These are phyloP conservation scores for Bruguiera parviflora DNA, from an alignment of 345 rosid genomes.

Conservation along the genomic window DNA sequence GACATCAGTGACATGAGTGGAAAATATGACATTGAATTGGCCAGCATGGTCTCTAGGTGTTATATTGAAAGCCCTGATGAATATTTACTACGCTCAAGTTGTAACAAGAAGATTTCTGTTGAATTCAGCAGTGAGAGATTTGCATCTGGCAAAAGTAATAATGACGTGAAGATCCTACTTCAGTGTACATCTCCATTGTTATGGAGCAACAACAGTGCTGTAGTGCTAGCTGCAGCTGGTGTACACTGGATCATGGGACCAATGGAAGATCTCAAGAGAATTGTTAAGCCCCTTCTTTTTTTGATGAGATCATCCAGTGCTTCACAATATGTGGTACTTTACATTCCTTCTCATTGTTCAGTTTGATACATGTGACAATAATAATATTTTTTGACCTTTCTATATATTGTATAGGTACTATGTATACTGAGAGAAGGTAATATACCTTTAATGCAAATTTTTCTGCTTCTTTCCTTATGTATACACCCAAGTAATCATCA, in stretches of 20 bases:
- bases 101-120: slow-evolving; percentile 28
- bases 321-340: slow-evolving; percentile 87
- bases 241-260: slow-evolving; percentile 97
- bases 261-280: slow-evolving; percentile 59
- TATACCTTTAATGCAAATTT: background rate
- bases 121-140: slow-evolving; percentile 43
- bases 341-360: slow-evolving; percentile 3
- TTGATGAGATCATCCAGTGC: slow-evolving; percentile 76
- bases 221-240: slow-evolving; percentile 86
- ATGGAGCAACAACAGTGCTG: slow-evolving; percentile 93
- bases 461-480: background rate
- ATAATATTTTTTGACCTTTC: no score
- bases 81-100: slow-evolving; percentile 62
- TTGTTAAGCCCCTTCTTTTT: slow-evolving; percentile 89
- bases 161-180: slow-evolving; percentile 72
- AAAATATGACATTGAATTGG: slow-evolving; percentile 40
- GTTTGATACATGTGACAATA: background rate
- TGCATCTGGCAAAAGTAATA: slow-evolving; percentile 63
- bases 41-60: slow-evolving; percentile 52
- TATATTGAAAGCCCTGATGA: slow-evolving; percentile 96
- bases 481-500: background rate
- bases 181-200: slow-evolving; percentile 87
- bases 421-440: background rate
- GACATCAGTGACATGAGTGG: slow-evolving; percentile 26
- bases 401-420: no score